Evolutionary conservation across 805 yeast species (phyloP).

Genomic region (Ogataea chonburiensis): DNA sequence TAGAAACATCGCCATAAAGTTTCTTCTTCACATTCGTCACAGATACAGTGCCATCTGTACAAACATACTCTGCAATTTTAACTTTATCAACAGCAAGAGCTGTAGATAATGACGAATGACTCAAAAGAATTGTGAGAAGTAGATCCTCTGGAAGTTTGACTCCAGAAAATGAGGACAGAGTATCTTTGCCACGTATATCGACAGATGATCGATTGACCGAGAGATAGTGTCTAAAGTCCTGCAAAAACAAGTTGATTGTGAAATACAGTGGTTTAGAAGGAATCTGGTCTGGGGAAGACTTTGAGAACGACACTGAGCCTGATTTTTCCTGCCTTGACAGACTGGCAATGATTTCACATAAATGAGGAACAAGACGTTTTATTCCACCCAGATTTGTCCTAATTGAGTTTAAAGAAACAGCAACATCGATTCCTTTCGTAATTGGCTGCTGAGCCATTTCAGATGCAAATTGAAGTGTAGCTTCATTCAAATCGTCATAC

Average conservation of each 20-base stretch:
- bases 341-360: slow-evolving; percentile 5
- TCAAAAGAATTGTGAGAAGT: slow-evolving; percentile 24
- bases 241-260: slow-evolving; percentile 21
- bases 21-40: slow-evolving; percentile 26
- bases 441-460: slow-evolving; percentile 18
- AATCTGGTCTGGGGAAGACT: too few relatives aligned
- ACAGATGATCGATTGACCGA: slow-evolving; percentile 25
- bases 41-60: slow-evolving; percentile 15
- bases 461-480: slow-evolving; percentile 17
- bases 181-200: slow-evolving; percentile 20
- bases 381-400: slow-evolving; percentile 16
- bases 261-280: slow-evolving; percentile 21
- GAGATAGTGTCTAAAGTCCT: slow-evolving; percentile 21
- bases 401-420: slow-evolving; percentile 19
- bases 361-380: slow-evolving; percentile 4
- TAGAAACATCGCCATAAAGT: slow-evolving; percentile 20
- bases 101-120: slow-evolving; percentile 1
- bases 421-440: slow-evolving; percentile 22
- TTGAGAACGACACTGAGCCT: not conserved
- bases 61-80: slow-evolving; percentile 16
- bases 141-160: slow-evolving; percentile 16
- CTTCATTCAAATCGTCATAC: slow-evolving; percentile 12
- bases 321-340: not conserved
- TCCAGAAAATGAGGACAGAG: slow-evolving; percentile 19
- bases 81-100: slow-evolving; percentile 10